These are phyloP conservation scores for Clavaria fumosa DNA, from an alignment of 768 basidiomycete genomes.

Conservation along the genomic window DNA sequence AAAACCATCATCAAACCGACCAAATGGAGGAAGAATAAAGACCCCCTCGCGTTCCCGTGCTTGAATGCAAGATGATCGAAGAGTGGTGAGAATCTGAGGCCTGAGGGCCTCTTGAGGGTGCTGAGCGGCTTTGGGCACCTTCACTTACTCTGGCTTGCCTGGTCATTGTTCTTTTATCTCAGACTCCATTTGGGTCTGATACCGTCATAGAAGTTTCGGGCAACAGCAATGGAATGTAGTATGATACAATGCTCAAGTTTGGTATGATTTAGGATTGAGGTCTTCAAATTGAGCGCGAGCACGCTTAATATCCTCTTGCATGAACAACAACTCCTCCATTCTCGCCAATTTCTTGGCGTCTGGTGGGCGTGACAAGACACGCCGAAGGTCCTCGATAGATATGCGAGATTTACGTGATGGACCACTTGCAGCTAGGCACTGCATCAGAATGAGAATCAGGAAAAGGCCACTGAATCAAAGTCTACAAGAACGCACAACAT, in stretches of 20 bases:
- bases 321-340: constrained; percentile 83
- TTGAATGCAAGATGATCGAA: too few relatives aligned
- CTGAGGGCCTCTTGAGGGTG: too few relatives aligned
- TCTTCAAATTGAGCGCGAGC: constrained; percentile 66
- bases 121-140: too few relatives aligned
- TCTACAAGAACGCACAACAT: constrained; percentile 69
- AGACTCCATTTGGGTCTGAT: too few relatives aligned
- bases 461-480: constrained; percentile 8
- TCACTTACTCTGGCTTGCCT: too few relatives aligned
- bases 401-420: constrained; percentile 57
- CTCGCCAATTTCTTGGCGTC: constrained; percentile 86
- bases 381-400: constrained; percentile 74
- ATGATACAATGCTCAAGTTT: constrained; percentile 9
- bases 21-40: constrained; percentile 57
- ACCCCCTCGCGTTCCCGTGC: too few relatives aligned
- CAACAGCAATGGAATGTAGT: neutral
- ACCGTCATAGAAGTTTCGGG: too few relatives aligned
- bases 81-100: too few relatives aligned
- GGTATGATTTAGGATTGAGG: constrained; percentile 26
- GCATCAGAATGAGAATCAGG: constrained; percentile 8
- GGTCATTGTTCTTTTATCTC: too few relatives aligned
- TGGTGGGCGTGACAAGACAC: constrained; percentile 66
- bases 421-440: constrained; percentile 66
- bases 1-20: constrained; percentile 16
- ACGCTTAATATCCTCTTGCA: constrained; percentile 89